A percentile compares a stretch with the other conserved stretches of the same genome.
Conservation (phyloP, 805 yeast genomes). For the Ogataea saltuana region DNA sequence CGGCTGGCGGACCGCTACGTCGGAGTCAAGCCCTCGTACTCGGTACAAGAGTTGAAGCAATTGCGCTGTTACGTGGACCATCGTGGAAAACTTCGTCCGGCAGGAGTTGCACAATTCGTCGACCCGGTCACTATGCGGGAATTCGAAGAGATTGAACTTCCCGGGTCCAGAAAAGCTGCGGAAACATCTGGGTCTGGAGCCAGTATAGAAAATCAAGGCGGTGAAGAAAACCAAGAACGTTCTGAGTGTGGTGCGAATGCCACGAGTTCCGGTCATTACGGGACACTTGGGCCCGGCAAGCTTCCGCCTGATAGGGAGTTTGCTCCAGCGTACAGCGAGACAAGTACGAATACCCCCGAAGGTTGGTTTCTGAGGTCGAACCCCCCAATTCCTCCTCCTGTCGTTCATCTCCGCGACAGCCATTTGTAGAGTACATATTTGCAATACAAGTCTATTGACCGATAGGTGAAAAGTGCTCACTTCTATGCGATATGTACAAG, state of each 20-base stretch:
- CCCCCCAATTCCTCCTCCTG: neutral
- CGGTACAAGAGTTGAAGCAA: conserved; percentile 15
- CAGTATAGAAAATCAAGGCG: no score
- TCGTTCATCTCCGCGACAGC: neutral
- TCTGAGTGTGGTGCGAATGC: no score
- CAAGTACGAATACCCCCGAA: neutral
- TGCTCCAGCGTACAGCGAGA: conserved; percentile 10
- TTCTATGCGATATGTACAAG: no score
- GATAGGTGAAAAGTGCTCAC: no score
- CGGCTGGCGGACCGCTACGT: conserved; percentile 11
- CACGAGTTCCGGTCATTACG: no score
- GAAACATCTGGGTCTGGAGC: no score
- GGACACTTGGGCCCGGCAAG: no score
- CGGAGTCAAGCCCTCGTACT: conserved; percentile 18
- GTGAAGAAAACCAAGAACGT: no score
- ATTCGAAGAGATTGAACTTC: conserved; percentile 18
- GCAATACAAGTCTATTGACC: no score
- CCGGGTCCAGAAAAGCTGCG: neutral
- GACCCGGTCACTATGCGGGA: conserved; percentile 18
- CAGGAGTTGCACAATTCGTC: conserved; percentile 13
- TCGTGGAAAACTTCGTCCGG: conserved; percentile 15
- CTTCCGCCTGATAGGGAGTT: conserved; percentile 13
- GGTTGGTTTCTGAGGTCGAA: neutral
- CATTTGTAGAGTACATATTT: conserved; percentile 1
- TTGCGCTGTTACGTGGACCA: conserved; percentile 16